Evolutionary conservation across 2,329 filamentous ascomycete species (phyloP).

Genomic region (Keithomyces neogunnii): DNA sequence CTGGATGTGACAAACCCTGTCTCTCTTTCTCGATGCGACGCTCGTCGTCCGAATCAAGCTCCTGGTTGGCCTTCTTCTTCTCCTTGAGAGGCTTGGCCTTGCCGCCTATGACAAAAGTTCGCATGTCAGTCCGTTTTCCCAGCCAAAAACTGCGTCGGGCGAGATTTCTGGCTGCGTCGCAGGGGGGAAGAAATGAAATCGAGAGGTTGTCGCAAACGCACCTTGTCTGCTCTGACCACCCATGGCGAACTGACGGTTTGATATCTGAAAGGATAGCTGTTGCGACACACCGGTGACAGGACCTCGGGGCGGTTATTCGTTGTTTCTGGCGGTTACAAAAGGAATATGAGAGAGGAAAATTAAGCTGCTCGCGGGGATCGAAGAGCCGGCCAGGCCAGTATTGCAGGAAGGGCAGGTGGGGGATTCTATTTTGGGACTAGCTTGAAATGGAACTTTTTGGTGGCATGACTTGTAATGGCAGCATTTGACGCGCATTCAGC

Average conservation of each 20-base stretch:
- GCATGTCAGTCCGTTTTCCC: not conserved
- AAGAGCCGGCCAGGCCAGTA: not conserved
- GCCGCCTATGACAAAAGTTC: conserved; percentile 47
- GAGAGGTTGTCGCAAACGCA: conserved; percentile 10
- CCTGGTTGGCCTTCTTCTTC: conserved; percentile 75
- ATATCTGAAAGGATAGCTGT: not conserved
- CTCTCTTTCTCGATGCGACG: conserved; percentile 77
- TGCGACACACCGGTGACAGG: not conserved
- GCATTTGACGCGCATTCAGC: not conserved
- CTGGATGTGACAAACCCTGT: conserved; percentile 54
- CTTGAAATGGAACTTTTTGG: not conserved
- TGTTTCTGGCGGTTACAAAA: not conserved
- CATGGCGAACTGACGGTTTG: conserved; percentile 15
- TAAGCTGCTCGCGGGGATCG: not conserved
- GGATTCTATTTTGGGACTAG: conserved; percentile 3
- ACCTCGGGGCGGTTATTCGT: not conserved
- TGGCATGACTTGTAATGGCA: too few relatives aligned
- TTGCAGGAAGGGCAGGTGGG: not conserved
- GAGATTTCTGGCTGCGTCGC: not conserved
- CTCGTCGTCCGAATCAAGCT: conserved; percentile 79
- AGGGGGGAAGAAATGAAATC: not conserved
- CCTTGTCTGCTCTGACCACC: conserved; percentile 31
- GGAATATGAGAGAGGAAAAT: not conserved
- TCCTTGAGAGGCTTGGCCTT: conserved; percentile 82
- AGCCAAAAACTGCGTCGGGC: not conserved